phyloP scores from a whole-genome alignment of 2,329 filamentous ascomycete genomes.

The Cephalotrichum gorgonifer region DNA sequence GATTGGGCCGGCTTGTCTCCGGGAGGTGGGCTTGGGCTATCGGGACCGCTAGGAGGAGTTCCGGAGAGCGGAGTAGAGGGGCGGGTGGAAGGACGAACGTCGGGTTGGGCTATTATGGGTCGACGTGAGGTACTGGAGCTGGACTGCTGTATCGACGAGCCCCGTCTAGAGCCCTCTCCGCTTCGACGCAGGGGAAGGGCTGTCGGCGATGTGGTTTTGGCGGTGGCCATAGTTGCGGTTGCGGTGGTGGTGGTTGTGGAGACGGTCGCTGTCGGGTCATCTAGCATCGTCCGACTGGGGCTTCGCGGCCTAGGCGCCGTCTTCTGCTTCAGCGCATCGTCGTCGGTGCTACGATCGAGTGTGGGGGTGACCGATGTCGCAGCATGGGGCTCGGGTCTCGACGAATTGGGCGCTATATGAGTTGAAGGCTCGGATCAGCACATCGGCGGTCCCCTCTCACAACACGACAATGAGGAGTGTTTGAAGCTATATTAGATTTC shows the following conservation, averaged over 20 bases:
- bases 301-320: background rate
- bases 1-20: background rate
- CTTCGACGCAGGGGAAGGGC: background rate
- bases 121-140: background rate
- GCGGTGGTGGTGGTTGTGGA: background rate
- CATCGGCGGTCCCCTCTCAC: background rate
- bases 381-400: background rate
- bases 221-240: background rate
- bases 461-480: too few relatives aligned
- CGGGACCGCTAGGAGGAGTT: background rate
- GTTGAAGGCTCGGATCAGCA: slow-evolving; percentile 2
- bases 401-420: background rate
- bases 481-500: background rate
- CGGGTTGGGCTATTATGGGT: slow-evolving; percentile 5
- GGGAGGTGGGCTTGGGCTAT: background rate
- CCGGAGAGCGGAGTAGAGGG: slow-evolving; percentile 1
- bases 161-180: slow-evolving; percentile 2
- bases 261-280: background rate
- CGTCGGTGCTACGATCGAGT: background rate
- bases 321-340: background rate
- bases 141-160: background rate
- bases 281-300: background rate
- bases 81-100: background rate
- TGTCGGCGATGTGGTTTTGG: background rate
- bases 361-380: background rate